phyloP scores from a whole-genome alignment of 345 rosid genomes.

The Populus pruinosa region DNA sequence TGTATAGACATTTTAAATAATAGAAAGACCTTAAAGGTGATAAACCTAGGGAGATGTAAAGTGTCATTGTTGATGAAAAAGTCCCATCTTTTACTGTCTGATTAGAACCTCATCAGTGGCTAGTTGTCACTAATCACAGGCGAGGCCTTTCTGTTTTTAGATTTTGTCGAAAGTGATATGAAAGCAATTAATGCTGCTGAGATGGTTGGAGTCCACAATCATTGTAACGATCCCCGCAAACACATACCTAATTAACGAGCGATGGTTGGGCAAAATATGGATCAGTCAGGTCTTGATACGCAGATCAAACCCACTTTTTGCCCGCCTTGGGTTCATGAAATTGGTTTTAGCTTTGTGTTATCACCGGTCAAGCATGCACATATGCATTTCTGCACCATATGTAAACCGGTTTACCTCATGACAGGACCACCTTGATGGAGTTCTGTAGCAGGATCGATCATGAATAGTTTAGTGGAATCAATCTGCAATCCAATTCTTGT shows the following conservation, averaged over 20 bases:
- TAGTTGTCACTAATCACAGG: conserved; percentile 8
- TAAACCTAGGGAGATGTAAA: conserved; percentile 24
- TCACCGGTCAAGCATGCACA: background rate
- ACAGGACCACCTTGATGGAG: background rate
- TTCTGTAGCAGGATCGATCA: background rate
- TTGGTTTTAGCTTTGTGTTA: background rate
- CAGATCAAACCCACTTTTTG: background rate
- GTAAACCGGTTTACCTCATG: background rate
- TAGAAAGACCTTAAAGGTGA: conserved; percentile 12
- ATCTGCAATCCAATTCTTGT: background rate
- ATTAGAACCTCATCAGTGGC: conserved; percentile 1
- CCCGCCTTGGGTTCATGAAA: background rate
- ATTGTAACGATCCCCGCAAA: background rate
- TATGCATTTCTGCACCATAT: background rate
- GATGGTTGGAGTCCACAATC: background rate
- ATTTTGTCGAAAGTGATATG: conserved; percentile 1
- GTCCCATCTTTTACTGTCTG: conserved; percentile 1
- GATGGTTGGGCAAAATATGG: background rate
- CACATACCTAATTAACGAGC: background rate
- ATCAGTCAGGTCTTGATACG: background rate
- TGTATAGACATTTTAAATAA: background rate
- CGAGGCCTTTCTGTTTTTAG: conserved; percentile 6
- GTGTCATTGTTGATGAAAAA: conserved; percentile 1
- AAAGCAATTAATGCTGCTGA: background rate
- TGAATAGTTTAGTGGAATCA: background rate